phyloP scores from a whole-genome alignment of 257 asterid species.

The Ocimum tenuiflorum region DNA sequence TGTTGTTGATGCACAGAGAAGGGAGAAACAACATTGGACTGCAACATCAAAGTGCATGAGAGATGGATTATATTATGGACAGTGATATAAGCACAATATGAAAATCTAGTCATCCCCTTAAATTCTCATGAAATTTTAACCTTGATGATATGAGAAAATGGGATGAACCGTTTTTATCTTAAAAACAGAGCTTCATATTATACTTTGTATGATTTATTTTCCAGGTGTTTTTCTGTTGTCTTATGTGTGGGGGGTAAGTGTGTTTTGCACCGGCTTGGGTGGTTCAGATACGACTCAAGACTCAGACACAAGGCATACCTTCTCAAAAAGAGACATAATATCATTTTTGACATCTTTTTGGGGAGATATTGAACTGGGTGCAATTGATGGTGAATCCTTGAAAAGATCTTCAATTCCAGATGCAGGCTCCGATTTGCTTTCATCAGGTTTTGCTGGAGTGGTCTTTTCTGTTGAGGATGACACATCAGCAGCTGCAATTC shows the following conservation, averaged over 20 bases:
- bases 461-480: slow-evolving; percentile 46
- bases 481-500: slow-evolving; percentile 69
- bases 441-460: slow-evolving; percentile 25
- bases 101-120: neutral
- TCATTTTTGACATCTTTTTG: slow-evolving; percentile 75
- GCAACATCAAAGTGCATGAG: slow-evolving; percentile 20
- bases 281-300: neutral
- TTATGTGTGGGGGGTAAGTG: too few relatives aligned
- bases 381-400: slow-evolving; percentile 54
- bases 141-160: neutral
- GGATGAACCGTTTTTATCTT: neutral
- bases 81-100: neutral
- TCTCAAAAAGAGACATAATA: slow-evolving; percentile 94
- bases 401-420: slow-evolving; percentile 78
- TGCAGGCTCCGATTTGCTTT: slow-evolving; percentile 41
- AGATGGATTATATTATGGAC: neutral
- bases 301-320: slow-evolving; percentile 42
- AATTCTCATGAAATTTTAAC: neutral
- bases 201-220: neutral
- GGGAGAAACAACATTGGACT: slow-evolving; percentile 48
- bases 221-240: neutral
- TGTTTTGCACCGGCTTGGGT: neutral
- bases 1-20: slow-evolving; percentile 73
- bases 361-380: slow-evolving; percentile 45
- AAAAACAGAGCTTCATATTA: too few relatives aligned